Percentiles rank a stretch among this genome's conserved stretches.
Conservation (phyloP, 768 basidiomycete species). For the Pleurotus salmoneostramineus region DNA sequence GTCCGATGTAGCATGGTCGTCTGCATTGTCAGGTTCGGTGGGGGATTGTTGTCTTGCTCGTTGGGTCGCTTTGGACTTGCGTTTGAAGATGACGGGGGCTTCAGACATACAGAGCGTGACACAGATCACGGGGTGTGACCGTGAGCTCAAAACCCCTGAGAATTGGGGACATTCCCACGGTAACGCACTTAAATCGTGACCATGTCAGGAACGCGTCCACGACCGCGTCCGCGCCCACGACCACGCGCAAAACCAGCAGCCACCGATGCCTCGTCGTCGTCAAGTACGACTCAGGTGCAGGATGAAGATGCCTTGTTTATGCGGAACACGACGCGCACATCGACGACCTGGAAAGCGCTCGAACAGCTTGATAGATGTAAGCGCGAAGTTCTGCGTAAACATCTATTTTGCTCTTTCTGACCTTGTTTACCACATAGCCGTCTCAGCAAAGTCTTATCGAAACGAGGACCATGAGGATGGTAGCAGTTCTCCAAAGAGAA, state of each 20-base stretch:
- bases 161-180: conserved; percentile 36
- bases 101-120: conserved; percentile 29
- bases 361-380: conserved; percentile 55
- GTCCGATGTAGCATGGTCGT: conserved; percentile 31
- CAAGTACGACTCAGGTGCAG: conserved; percentile 25
- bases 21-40: conserved; percentile 23
- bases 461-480: conserved; percentile 20
- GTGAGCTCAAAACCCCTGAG: conserved; percentile 19
- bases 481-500: conserved; percentile 22
- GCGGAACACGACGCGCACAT: conserved; percentile 55
- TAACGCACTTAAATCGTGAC: conserved; percentile 16
- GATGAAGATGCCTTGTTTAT: conserved; percentile 73
- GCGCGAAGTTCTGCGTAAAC: conserved; percentile 8
- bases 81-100: conserved; percentile 47
- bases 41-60: conserved; percentile 38
- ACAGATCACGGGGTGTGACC: conserved; percentile 27
- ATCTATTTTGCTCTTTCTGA: not conserved
- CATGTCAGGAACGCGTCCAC: conserved; percentile 25
- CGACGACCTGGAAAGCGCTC: conserved; percentile 56
- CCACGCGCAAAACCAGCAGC: conserved; percentile 28
- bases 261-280: conserved; percentile 8
- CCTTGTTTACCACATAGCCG: not conserved
- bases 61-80: conserved; percentile 37
- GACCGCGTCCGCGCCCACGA: conserved; percentile 49
- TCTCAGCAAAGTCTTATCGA: conserved; percentile 8